phyloP scores from a whole-genome alignment of 345 rosid species.

The Crucihimalaya himalaica region DNA sequence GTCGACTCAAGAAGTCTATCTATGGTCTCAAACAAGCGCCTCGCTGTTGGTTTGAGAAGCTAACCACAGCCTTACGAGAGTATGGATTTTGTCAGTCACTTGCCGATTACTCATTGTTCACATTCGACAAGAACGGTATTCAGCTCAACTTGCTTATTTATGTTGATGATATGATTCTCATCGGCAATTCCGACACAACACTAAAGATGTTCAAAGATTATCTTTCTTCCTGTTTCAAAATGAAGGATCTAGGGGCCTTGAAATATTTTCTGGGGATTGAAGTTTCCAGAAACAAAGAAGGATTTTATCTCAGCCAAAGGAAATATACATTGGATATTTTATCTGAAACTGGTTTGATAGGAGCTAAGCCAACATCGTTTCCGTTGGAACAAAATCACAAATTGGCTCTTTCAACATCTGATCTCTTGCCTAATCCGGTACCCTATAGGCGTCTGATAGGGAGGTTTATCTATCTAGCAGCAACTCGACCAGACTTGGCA shows the following conservation, averaged over 20 bases:
- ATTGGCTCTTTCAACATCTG: no score
- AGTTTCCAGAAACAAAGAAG: not conserved
- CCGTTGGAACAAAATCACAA: no score
- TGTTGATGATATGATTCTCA: not conserved
- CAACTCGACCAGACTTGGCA: not conserved
- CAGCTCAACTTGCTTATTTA: not conserved
- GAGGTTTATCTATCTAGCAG: not conserved
- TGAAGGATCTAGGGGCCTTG: not conserved
- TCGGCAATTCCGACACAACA: rapidly evolving
- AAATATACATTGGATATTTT: not conserved
- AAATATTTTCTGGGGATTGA: not conserved
- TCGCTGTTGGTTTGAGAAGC: not conserved
- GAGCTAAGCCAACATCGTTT: no score
- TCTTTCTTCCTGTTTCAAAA: not conserved
- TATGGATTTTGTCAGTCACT: not conserved
- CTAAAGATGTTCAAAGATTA: rapidly evolving
- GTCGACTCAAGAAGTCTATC: not conserved
- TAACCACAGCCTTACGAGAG: rapidly evolving
- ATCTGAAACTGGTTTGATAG: not conserved
- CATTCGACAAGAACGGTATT: not conserved
- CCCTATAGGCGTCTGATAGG: not conserved
- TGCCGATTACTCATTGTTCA: not conserved
- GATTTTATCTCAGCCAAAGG: not conserved
- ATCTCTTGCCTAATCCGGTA: not conserved
- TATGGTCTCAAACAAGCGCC: not conserved